These are phyloP conservation scores for Gryganskiella cystojenkinii DNA, from an alignment of 192 early-diverging fungal genomes.

Conservation along the genomic window DNA sequence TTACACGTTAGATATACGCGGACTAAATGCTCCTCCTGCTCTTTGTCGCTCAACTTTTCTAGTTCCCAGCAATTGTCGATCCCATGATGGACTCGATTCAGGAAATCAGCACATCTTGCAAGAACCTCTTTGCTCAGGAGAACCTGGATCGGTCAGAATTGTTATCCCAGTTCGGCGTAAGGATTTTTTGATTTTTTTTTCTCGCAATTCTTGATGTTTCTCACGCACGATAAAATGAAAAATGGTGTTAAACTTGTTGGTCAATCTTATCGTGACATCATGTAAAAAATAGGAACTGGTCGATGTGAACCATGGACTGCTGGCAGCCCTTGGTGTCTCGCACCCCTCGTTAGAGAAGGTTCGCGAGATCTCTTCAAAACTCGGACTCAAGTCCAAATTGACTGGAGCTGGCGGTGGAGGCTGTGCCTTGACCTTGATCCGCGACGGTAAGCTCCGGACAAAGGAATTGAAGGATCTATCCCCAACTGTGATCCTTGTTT, in stretches of 20 bases:
- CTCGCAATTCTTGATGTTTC: background rate
- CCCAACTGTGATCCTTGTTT: background rate
- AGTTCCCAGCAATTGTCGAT: conserved; percentile 69
- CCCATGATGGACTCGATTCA: conserved; percentile 77
- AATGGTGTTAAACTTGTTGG: too few relatives aligned
- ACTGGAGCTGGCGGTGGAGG: conserved; percentile 99
- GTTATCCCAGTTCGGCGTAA: conserved; percentile 42
- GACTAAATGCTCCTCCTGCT: background rate
- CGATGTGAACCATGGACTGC: conserved; percentile 85
- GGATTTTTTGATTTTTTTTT: background rate
- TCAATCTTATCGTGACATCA: too few relatives aligned
- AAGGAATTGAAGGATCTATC: background rate
- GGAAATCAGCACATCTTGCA: conserved; percentile 58
- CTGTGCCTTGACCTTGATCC: conserved; percentile 86
- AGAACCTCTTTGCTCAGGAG: conserved; percentile 29
- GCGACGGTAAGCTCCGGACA: conserved; percentile 71
- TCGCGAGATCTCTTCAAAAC: conserved; percentile 66
- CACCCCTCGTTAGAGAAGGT: conserved; percentile 88
- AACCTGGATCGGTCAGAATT: conserved; percentile 23
- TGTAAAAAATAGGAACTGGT: conserved; percentile 71
- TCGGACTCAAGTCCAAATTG: conserved; percentile 83
- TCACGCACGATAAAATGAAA: too few relatives aligned
- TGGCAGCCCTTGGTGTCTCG: conserved; percentile 83
- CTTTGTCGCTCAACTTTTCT: background rate
- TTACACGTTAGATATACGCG: background rate